A percentile compares a stretch with the other conserved stretches of the same genome.
Conservation (phyloP, 2,329 filamentous ascomycete genomes). For the Pseudogymnoascus sp. region DNA sequence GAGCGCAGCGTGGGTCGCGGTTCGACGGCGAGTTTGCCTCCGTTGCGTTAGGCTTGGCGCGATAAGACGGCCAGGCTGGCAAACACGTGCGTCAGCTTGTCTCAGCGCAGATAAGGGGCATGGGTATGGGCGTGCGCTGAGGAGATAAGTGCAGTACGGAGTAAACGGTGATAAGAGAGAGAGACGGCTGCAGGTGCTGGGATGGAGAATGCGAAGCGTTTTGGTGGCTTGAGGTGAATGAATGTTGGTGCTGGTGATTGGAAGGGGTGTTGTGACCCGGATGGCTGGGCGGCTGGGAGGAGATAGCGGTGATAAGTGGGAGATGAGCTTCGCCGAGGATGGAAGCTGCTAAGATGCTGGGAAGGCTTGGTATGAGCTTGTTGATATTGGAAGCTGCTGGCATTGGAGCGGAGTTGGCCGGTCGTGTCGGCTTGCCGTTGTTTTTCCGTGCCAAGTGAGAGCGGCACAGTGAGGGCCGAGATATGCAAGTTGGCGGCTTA, state of each 20-base stretch:
- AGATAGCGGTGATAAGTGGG: not conserved
- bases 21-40: not conserved
- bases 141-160: not conserved
- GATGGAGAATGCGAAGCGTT: not conserved
- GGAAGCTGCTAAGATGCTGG: not conserved
- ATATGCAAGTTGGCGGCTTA: not conserved
- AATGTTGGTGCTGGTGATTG: not conserved
- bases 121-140: not conserved
- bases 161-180: not conserved
- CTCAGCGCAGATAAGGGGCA: not conserved
- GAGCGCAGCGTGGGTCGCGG: not conserved
- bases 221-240: not conserved
- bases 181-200: not conserved
- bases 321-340: not conserved
- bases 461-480: not conserved
- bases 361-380: not conserved
- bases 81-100: not conserved
- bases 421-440: not conserved
- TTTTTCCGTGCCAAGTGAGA: not conserved
- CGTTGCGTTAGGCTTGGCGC: not conserved
- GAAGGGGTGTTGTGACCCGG: not conserved
- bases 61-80: not conserved
- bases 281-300: not conserved
- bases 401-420: not conserved
- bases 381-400: not conserved